These are phyloP conservation scores for Neofusicoccum sp. DNA, from an alignment of 2,329 filamentous ascomycete genomes.

Conservation along the genomic window DNA sequence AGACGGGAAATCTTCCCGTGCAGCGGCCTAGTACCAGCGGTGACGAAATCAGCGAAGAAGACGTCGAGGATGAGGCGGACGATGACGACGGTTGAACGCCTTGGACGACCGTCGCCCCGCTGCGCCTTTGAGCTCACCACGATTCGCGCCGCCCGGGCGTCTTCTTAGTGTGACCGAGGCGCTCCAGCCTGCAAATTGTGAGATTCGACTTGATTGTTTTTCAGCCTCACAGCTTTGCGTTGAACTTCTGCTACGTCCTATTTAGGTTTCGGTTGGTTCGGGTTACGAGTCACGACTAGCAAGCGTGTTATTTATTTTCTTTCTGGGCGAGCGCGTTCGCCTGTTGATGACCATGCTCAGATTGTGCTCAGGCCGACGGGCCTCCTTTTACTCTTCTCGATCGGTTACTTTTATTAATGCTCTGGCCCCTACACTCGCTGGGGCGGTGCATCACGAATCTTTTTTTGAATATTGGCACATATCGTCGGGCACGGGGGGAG, in stretches of 20 bases:
- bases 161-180: not conserved
- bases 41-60: conserved; percentile 53
- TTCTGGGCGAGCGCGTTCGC: conserved; percentile 8
- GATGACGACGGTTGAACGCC: conserved; percentile 17
- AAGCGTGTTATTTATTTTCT: conserved; percentile 17
- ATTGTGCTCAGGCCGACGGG: conserved; percentile 1
- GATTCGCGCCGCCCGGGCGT: not conserved
- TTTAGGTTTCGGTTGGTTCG: conserved; percentile 15
- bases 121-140: not conserved
- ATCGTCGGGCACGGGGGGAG: conserved; percentile 14
- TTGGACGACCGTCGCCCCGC: not conserved
- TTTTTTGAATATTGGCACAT: conserved; percentile 12
- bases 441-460: conserved; percentile 12
- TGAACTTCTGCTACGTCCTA: not conserved
- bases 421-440: conserved; percentile 5
- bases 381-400: not conserved
- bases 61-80: conserved; percentile 28
- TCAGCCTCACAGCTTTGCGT: not conserved
- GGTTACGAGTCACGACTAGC: conserved; percentile 19
- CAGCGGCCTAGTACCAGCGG: conserved; percentile 45
- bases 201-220: not conserved
- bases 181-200: not conserved
- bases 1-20: conserved; percentile 36
- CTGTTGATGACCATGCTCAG: conserved; percentile 11
- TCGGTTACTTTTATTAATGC: not conserved